A percentile compares a stretch with the other conserved stretches of the same genome.
Evolutionary conservation across 257 asterid species (phyloP).

Genomic region (Jaltomata sinuosa): DNA sequence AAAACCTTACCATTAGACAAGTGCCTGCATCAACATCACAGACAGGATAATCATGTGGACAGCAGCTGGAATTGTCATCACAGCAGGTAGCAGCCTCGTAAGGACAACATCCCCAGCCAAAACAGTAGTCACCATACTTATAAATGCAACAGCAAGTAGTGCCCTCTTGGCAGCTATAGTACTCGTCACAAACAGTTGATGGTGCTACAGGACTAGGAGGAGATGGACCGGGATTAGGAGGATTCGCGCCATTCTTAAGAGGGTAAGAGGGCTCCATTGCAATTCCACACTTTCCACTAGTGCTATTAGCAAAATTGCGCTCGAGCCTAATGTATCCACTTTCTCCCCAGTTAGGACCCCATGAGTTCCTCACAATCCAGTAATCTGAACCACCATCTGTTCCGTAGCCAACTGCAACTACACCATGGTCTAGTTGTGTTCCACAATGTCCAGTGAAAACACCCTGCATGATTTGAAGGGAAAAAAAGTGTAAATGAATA

Average conservation of each 20-base stretch:
- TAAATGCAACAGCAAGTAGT: conserved; percentile 79
- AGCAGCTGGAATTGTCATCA: conserved; percentile 71
- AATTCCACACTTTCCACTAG: conserved; percentile 76
- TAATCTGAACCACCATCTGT: conserved; percentile 55
- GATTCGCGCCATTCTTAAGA: conserved; percentile 57
- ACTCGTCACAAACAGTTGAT: conserved; percentile 55
- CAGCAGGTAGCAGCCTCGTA: conserved; percentile 86
- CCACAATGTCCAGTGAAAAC: conserved; percentile 77
- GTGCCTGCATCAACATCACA: conserved; percentile 54
- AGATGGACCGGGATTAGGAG: conserved; percentile 82
- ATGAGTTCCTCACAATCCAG: conserved; percentile 82
- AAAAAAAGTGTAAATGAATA: background rate
- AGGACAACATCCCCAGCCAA: conserved; percentile 94
- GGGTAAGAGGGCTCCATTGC: conserved; percentile 85
- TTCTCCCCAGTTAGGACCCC: conserved; percentile 92
- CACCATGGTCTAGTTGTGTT: conserved; percentile 75
- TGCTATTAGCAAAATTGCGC: conserved; percentile 39
- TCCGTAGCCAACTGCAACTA: conserved; percentile 78
- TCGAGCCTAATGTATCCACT: conserved; percentile 67
- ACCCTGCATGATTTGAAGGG: conserved; percentile 34
- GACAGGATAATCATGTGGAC: conserved; percentile 80
- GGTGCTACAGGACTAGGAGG: conserved; percentile 80
- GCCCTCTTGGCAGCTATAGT: conserved; percentile 53
- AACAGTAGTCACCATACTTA: conserved; percentile 43
- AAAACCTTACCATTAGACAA: conserved; percentile 54